Evolutionary conservation across 1,139 yeast species (phyloP).

Genomic region (Blastobotrys buckinghamii): DNA sequence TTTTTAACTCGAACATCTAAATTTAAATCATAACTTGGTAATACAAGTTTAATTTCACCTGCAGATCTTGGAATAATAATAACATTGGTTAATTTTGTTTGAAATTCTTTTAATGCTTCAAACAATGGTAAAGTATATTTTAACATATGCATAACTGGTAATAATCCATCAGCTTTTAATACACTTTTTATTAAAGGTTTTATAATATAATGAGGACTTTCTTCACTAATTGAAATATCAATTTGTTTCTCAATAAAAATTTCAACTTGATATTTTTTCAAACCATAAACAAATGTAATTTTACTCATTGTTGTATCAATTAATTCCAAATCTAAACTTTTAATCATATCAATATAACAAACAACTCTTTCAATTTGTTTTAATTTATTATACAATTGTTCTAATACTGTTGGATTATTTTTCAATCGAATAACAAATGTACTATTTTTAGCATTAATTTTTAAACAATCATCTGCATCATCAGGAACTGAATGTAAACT

Average conservation of each 20-base stretch:
- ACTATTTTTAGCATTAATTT: conserved; percentile 23
- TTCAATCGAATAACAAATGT: conserved; percentile 18
- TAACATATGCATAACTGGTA: conserved; percentile 28
- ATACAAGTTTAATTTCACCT: conserved; percentile 17
- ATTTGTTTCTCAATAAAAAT: conserved; percentile 4
- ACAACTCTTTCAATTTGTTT: conserved; percentile 29
- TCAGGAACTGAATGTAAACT: conserved; percentile 20
- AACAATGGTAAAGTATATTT: conserved; percentile 27
- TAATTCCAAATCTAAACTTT: conserved; percentile 23
- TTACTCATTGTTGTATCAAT: conserved; percentile 27
- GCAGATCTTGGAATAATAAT: conserved; percentile 17
- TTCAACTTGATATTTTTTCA: conserved; percentile 1
- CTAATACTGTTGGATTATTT: conserved; percentile 15
- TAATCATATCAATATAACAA: conserved; percentile 26
- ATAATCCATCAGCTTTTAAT: conserved; percentile 23
- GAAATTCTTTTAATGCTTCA: conserved; percentile 20
- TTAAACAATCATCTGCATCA: conserved; percentile 18
- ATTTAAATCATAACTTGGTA: conserved; percentile 6
- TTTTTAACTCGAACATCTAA: conserved; percentile 3
- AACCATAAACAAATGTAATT: conserved; percentile 26
- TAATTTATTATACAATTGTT: conserved; percentile 18
- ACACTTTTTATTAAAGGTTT: conserved; percentile 23
- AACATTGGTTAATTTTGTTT: neutral
- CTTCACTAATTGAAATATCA: conserved; percentile 16
- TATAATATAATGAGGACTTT: conserved; percentile 26